Conservation (phyloP, 495 filamentous ascomycete species). For the Penicilliopsis zonata region DNA sequence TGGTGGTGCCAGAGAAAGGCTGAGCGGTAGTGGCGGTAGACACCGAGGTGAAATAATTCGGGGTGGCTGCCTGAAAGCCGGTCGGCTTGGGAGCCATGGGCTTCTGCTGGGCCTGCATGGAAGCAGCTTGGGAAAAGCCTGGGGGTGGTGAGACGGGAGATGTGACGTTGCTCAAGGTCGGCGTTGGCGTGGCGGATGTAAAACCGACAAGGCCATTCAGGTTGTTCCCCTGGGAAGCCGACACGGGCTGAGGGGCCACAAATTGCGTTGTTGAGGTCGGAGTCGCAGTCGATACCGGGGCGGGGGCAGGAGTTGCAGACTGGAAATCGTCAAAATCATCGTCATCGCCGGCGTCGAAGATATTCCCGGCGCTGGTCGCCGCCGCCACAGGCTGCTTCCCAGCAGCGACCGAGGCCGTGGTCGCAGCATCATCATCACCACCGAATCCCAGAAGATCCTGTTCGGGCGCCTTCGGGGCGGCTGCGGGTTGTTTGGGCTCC, state of each 20-base stretch:
- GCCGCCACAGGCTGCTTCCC: conserved; percentile 34
- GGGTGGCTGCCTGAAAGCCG: conserved; percentile 62
- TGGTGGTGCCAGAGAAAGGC: conserved; percentile 12
- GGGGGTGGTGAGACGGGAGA: conserved; percentile 41
- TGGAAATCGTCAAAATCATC: conserved; percentile 99
- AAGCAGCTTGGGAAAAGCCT: conserved; percentile 11
- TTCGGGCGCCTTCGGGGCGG: conserved; percentile 66
- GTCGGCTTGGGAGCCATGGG: conserved; percentile 35
- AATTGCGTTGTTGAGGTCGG: conserved; percentile 57
- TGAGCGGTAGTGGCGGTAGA: conserved; percentile 20
- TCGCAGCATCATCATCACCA: conserved; percentile 52
- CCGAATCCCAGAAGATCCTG: conserved; percentile 77
- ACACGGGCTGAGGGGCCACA: conserved; percentile 72
- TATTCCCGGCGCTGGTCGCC: conserved; percentile 38
- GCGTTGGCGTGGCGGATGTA: conserved; percentile 66
- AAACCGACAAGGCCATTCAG: conserved; percentile 69
- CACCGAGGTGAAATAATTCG: conserved; percentile 93
- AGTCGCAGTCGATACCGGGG: conserved; percentile 50
- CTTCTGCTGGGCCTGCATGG: conserved; percentile 31
- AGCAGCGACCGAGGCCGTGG: conserved; percentile 35
- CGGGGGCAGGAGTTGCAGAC: conserved; percentile 59
- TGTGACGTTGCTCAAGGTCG: conserved; percentile 32
- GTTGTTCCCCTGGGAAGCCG: conserved; percentile 65
- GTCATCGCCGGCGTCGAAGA: conserved; percentile 54
- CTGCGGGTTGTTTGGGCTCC: conserved; percentile 46